Base-by-base conservation (phyloP, 2,329 filamentous ascomycete genomes). In the Cladosporium sp. region DNA sequence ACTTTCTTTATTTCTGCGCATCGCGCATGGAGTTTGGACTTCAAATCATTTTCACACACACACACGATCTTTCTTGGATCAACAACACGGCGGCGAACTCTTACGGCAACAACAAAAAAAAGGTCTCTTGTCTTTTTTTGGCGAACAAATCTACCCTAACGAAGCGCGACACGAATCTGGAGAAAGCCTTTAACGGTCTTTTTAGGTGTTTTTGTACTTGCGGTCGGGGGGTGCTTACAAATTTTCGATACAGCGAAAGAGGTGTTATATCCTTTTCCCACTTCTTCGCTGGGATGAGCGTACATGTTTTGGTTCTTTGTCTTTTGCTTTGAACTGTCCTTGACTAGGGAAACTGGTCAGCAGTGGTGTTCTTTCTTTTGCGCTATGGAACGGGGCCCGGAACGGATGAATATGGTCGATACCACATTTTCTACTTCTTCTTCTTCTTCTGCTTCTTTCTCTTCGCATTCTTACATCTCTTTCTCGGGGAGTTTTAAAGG, bases 341-440 rank as follows among this genome's bases (percentile, higher is more conserved):
- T 27, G 22, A 27, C 22, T 27, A n/a, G n/a, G 22, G 5, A 19
- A 35, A 33, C 35, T 30, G 22, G 43, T 47, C 43, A 18, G 35
- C 43, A 47, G 43, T 47, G 43, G 43, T 47, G 43, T 47, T 47
- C 25, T 38, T 36, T 18, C n/a, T n/a, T n/a, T n/a, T n/a, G n/a
- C n/a, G 33, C 22, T 27, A 27, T 5, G 22, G 22, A 27, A 27
- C 9, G 22, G 32, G 35, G 43, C 33, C 30, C 33, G 27, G n/a
- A 16, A 16, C 11, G 35, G 35, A 47, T 38, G 43, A 38, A 38
- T 55, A 27, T 38, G 43, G 43, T 47, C 43, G 43, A 47, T 47
- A 47, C 43, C 43, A 47, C 43, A 38, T 47, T 47, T 35, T n/a
- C n/a, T n/a, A n/a, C 43, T 54, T 48, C 51, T 49, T 50, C 49